These are phyloP conservation scores for Diplodia seriata DNA, from an alignment of 2,329 filamentous ascomycete species.

Conservation along the genomic window DNA sequence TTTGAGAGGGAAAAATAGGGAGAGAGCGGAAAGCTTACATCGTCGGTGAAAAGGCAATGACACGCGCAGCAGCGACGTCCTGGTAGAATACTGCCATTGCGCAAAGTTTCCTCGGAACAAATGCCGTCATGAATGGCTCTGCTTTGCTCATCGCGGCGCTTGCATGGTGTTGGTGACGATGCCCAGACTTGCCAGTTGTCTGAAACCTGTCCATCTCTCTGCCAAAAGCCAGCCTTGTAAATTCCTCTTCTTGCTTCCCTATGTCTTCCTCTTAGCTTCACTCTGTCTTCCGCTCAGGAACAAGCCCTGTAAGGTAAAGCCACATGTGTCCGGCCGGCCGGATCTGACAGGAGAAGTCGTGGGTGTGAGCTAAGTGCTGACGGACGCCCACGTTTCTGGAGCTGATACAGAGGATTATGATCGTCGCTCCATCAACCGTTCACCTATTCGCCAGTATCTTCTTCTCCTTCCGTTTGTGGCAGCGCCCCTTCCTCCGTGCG, in stretches of 20 bases:
- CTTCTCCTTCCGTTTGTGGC: background rate
- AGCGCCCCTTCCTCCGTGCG: background rate
- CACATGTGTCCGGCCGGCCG: background rate
- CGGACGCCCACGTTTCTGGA: background rate
- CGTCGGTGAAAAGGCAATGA: too few relatives aligned
- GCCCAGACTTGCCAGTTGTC: too few relatives aligned
- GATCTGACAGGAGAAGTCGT: conserved; percentile 11
- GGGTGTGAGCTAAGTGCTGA: background rate
- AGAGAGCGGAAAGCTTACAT: too few relatives aligned
- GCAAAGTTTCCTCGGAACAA: too few relatives aligned
- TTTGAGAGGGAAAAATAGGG: too few relatives aligned
- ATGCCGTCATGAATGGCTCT: too few relatives aligned
- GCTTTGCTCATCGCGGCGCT: too few relatives aligned
- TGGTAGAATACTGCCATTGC: too few relatives aligned
- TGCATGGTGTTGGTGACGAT: too few relatives aligned
- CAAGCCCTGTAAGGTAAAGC: background rate
- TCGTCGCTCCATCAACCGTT: background rate
- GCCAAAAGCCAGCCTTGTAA: background rate
- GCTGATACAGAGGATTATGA: background rate
- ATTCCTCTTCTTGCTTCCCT: background rate
- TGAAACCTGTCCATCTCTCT: background rate
- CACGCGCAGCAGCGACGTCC: too few relatives aligned
- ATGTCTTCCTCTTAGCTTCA: background rate
- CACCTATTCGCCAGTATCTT: background rate
- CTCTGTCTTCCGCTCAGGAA: background rate